These are phyloP conservation scores for Neofusicoccum sp. DNA, from an alignment of 2,329 filamentous ascomycete genomes.

Conservation along the genomic window DNA sequence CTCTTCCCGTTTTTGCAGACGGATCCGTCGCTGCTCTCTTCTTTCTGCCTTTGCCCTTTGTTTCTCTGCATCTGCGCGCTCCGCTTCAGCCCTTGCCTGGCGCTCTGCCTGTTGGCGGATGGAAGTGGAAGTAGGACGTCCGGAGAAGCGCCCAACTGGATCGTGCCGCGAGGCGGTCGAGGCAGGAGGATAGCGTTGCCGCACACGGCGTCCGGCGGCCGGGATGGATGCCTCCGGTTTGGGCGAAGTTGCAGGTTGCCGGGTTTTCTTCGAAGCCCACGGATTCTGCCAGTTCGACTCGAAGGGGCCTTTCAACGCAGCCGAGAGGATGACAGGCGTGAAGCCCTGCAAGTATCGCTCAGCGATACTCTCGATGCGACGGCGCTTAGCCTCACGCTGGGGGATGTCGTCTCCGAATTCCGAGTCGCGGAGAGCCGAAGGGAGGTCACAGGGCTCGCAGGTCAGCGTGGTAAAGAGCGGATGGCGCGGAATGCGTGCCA, in stretches of 20 bases:
- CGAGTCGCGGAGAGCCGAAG: neutral
- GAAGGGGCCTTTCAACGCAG: conserved; percentile 63
- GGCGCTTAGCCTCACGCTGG: conserved; percentile 50
- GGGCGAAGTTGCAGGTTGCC: neutral
- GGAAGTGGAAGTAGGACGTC: neutral
- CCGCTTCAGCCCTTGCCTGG: neutral
- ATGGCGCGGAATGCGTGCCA: neutral
- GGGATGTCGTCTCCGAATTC: conserved; percentile 1
- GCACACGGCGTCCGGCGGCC: neutral
- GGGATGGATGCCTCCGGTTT: neutral
- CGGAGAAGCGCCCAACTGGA: neutral
- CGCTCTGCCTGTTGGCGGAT: neutral
- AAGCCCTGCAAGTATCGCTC: conserved; percentile 58
- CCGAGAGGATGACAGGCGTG: conserved; percentile 58
- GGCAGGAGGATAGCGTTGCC: neutral
- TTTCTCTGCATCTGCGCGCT: neutral
- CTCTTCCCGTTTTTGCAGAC: neutral
- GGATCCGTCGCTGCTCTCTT: neutral
- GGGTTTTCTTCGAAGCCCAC: conserved; percentile 24
- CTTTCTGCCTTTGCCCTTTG: neutral
- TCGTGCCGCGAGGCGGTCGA: neutral
- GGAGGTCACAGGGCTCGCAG: neutral
- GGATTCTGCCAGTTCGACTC: conserved; percentile 38
- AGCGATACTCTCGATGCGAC: conserved; percentile 60
- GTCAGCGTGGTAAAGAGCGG: neutral